Percentiles rank a stretch among this genome's conserved stretches.
These are phyloP conservation scores for Schwanniomyces polymorphus DNA, from an alignment of 805 yeast species.

Conservation along the genomic window DNA sequence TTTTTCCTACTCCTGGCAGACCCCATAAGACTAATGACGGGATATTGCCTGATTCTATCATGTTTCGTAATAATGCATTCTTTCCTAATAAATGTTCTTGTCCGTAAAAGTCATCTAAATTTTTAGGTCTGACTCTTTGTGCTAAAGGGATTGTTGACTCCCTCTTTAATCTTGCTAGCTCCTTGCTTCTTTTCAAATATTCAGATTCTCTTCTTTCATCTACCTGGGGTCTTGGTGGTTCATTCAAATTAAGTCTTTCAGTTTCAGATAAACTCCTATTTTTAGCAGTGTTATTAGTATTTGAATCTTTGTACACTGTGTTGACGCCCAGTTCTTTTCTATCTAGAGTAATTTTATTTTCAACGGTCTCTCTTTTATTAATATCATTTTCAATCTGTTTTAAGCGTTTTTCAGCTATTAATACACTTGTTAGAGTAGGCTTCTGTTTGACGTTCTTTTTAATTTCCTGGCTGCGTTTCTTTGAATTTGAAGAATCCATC, in stretches of 20 bases:
- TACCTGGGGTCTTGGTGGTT: too few species aligned
- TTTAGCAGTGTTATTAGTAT: background rate
- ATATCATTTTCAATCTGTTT: conserved; percentile 11
- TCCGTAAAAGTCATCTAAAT: conserved; percentile 39
- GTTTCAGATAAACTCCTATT: background rate
- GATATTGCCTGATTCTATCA: conserved; percentile 31
- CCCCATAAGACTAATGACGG: conserved; percentile 48
- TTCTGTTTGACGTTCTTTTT: conserved; percentile 19
- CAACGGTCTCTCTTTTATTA: background rate
- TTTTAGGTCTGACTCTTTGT: conserved; percentile 38
- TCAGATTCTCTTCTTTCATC: conserved; percentile 4
- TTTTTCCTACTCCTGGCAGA: conserved; percentile 46
- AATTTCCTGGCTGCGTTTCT: conserved; percentile 10
- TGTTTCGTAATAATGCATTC: conserved; percentile 34
- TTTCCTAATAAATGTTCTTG: conserved; percentile 41
- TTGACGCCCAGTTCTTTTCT: too few species aligned
- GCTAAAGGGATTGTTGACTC: conserved; percentile 35
- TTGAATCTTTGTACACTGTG: too few species aligned
- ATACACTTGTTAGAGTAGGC: conserved; percentile 32
- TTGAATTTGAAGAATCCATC: conserved; percentile 22
- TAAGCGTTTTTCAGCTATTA: conserved; percentile 33
- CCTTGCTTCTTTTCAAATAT: conserved; percentile 8
- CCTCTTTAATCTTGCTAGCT: conserved; percentile 12
- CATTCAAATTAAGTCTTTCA: too few species aligned
- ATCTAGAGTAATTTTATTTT: background rate